Evolutionary conservation across 2,329 filamentous ascomycete genomes (phyloP).

Genomic region (Cytospora schulzeri): DNA sequence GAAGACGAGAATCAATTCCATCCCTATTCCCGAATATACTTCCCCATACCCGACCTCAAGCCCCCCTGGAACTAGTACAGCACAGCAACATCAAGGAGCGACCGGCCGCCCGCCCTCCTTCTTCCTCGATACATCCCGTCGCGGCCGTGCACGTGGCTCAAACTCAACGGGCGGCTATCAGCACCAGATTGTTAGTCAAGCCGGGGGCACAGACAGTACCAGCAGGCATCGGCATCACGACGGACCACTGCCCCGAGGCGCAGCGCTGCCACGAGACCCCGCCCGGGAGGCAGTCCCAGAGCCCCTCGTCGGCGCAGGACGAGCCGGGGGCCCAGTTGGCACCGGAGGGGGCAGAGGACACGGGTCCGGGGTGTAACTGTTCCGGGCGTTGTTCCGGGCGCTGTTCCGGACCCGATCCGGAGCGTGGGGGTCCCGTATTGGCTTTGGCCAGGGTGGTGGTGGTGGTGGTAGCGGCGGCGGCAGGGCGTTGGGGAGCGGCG

Average conservation of each 20-base stretch:
- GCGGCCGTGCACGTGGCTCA: no score
- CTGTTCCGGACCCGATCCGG: slow-evolving; percentile 7
- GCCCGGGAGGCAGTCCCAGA: slow-evolving; percentile 58
- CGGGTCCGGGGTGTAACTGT: no score
- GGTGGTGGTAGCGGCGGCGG: no score
- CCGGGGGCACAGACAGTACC: slow-evolving; percentile 52
- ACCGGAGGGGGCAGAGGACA: no score
- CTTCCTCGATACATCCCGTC: no score
- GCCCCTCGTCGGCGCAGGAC: slow-evolving; percentile 54
- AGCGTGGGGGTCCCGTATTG: slow-evolving; percentile 20
- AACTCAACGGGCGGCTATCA: not conserved
- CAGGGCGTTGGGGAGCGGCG: slow-evolving; percentile 4
- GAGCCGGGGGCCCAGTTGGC: slow-evolving; percentile 40
- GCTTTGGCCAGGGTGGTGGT: slow-evolving; percentile 32
- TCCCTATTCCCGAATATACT: no score
- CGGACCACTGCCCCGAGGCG: slow-evolving; percentile 59
- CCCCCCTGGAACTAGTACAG: no score
- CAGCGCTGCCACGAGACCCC: slow-evolving; percentile 63
- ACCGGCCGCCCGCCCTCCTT: no score
- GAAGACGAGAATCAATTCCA: no score
- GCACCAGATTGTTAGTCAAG: not conserved
- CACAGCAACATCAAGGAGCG: no score
- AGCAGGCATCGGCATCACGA: slow-evolving; percentile 49
- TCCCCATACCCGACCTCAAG: no score
- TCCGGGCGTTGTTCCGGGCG: no score